Evolutionary conservation across 257 asterid genomes (phyloP).

Genomic region (Fraxinus cuspidata): DNA sequence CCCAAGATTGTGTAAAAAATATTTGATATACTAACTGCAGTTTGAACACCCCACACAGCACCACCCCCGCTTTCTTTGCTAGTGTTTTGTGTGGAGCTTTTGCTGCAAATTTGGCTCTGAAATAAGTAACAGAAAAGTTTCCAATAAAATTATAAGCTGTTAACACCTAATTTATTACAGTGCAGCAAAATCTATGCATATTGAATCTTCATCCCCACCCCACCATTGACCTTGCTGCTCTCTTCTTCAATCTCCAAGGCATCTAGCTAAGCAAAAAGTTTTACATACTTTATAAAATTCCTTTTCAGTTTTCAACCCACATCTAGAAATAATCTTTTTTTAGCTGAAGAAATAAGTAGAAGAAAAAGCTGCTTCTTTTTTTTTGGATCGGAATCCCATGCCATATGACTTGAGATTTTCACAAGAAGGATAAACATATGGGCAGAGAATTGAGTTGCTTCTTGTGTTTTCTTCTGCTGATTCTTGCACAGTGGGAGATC

Average conservation of each 20-base stretch:
- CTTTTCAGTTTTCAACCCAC: neutral
- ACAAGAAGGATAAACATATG: conserved; percentile 41
- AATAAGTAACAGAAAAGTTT: conserved; percentile 39
- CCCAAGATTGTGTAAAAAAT: conserved; percentile 38
- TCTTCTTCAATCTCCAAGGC: conserved; percentile 38
- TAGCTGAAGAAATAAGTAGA: neutral
- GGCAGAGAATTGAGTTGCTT: conserved; percentile 37
- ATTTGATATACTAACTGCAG: neutral
- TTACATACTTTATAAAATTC: neutral
- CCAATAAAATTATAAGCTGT: neutral
- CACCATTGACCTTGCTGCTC: conserved; percentile 36
- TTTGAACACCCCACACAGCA: neutral
- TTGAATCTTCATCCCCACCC: conserved; percentile 28
- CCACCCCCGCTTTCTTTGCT: conserved; percentile 19
- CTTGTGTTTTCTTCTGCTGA: conserved; percentile 45
- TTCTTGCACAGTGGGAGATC: conserved; percentile 40
- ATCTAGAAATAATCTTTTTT: conserved; percentile 12
- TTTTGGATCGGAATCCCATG: neutral
- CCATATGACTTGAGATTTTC: conserved; percentile 35
- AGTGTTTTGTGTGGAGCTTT: conserved; percentile 37
- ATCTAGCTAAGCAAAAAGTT: conserved; percentile 18
- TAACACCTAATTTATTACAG: conserved; percentile 23
- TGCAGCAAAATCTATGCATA: conserved; percentile 59
- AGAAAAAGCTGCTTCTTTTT: neutral
- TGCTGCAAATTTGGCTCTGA: conserved; percentile 59